Conservation (phyloP, 2,329 filamentous ascomycete genomes). For the Rosellinia necatrix region DNA sequence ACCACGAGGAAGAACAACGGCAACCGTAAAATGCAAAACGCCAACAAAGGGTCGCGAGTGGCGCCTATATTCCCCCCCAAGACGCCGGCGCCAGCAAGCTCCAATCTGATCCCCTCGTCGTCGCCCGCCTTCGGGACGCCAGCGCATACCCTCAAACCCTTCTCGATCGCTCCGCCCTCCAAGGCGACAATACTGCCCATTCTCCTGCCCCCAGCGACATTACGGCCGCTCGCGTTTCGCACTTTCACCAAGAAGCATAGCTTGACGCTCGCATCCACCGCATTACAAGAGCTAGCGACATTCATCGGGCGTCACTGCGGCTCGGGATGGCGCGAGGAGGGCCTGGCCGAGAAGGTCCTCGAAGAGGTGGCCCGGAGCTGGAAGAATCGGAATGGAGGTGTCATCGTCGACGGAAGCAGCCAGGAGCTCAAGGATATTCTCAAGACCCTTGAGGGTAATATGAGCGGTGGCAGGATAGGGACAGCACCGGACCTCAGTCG, state of each 20-base stretch:
- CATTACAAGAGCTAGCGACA: slow-evolving; percentile 79
- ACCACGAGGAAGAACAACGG: not conserved
- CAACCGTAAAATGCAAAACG: slow-evolving; percentile 34
- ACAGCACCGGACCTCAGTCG: slow-evolving; percentile 60
- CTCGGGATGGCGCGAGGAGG: slow-evolving; percentile 94
- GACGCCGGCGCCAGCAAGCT: slow-evolving; percentile 41
- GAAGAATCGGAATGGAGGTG: slow-evolving; percentile 87
- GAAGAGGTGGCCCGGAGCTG: slow-evolving; percentile 90
- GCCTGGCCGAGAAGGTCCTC: slow-evolving; percentile 86
- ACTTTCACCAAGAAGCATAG: slow-evolving; percentile 98
- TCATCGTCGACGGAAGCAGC: slow-evolving; percentile 85
- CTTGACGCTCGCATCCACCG: slow-evolving; percentile 85
- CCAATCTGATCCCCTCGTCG: slow-evolving; percentile 77
- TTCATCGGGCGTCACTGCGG: slow-evolving; percentile 96
- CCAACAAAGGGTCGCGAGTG: slow-evolving; percentile 39
- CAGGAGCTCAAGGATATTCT: slow-evolving; percentile 80
- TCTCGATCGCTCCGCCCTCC: slow-evolving; percentile 54
- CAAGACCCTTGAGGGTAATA: slow-evolving; percentile 81
- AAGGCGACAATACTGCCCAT: slow-evolving; percentile 79
- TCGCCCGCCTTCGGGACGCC: slow-evolving; percentile 91
- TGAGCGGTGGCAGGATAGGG: slow-evolving; percentile 79
- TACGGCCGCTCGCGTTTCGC: slow-evolving; percentile 89
- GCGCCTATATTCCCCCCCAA: slow-evolving; percentile 47
- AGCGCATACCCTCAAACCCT: slow-evolving; percentile 74
- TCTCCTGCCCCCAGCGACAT: slow-evolving; percentile 80